Evolutionary conservation across 257 asterid species (phyloP).

Genomic region (Cruciata laevipes): DNA sequence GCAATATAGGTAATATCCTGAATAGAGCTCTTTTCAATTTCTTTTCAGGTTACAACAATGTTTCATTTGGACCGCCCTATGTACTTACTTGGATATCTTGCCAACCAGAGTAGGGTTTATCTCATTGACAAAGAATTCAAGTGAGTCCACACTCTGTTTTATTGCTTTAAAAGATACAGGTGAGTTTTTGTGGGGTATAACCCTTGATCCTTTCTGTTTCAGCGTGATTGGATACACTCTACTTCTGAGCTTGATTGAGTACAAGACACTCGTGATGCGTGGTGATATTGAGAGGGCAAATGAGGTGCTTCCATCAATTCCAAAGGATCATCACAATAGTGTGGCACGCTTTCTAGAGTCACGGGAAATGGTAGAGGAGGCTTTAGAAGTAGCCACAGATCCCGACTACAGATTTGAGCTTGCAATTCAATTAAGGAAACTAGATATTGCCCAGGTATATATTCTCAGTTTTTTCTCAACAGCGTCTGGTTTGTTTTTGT

Average conservation of each 20-base stretch:
- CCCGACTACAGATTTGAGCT: conserved; percentile 96
- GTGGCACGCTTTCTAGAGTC: conserved; percentile 97
- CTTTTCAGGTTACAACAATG: conserved; percentile 81
- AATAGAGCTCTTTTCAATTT: conserved; percentile 3
- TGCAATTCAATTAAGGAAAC: conserved; percentile 84
- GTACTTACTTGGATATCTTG: conserved; percentile 96
- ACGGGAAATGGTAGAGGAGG: conserved; percentile 90
- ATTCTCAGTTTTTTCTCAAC: conserved; percentile 2
- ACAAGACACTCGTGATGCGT: conserved; percentile 95
- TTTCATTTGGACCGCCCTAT: conserved; percentile 94
- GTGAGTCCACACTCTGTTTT: conserved; percentile 41
- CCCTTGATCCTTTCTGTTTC: conserved; percentile 21
- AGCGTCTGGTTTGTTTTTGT: not conserved
- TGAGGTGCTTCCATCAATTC: conserved; percentile 74
- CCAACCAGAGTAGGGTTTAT: conserved; percentile 85
- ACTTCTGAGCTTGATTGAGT: conserved; percentile 87
- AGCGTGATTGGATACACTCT: conserved; percentile 85
- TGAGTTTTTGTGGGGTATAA: not conserved
- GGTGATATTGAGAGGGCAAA: conserved; percentile 89
- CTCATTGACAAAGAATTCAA: conserved; percentile 93
- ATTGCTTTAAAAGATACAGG: conserved; percentile 5
- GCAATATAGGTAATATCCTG: conserved; percentile 6
- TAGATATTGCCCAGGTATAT: conserved; percentile 80
- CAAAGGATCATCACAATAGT: conserved; percentile 87
- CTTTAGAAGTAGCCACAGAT: conserved; percentile 87